A percentile compares a stretch with the other conserved stretches of the same genome.
Evolutionary conservation across 164 flowering plant species (phyloP).

Genomic region (Liriodendron chinense): DNA sequence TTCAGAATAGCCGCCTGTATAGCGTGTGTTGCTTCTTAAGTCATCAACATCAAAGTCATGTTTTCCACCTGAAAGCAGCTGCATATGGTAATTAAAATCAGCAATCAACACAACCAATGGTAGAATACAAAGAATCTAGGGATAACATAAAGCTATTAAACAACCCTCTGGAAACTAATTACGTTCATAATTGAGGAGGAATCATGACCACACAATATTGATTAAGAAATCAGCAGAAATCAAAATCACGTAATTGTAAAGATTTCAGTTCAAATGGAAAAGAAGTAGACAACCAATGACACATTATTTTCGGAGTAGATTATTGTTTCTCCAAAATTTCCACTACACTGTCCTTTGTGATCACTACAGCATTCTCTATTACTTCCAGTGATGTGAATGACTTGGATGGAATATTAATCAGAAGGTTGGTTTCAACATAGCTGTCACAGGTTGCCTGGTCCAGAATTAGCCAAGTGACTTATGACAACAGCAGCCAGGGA

Average conservation of each 20-base stretch:
- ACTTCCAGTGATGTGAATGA: not conserved
- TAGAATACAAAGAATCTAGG: not conserved
- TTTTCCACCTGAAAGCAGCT: conserved; percentile 97
- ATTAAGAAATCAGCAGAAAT: not conserved
- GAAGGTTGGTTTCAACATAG: not conserved
- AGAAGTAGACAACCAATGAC: no score
- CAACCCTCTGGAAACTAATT: not conserved
- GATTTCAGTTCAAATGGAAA: not conserved
- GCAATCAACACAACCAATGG: not conserved
- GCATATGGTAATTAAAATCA: conserved; percentile 23
- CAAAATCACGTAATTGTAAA: not conserved
- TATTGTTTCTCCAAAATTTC: no score
- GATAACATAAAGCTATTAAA: not conserved
- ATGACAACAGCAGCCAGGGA: no score
- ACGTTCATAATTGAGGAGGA: not conserved
- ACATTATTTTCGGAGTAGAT: no score
- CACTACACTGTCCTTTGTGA: not conserved
- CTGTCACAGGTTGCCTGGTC: no score
- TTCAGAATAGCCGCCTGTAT: conserved; percentile 93
- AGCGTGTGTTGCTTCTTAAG: conserved; percentile 70
- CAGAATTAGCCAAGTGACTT: no score
- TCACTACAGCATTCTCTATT: not conserved
- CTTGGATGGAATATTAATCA: not conserved
- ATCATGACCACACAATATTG: not conserved
- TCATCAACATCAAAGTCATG: conserved; percentile 90